Percentiles rank a stretch among this genome's conserved stretches.
phyloP scores from a whole-genome alignment of 192 early-diverging fungal species.

The Coemansia sp. region DNA sequence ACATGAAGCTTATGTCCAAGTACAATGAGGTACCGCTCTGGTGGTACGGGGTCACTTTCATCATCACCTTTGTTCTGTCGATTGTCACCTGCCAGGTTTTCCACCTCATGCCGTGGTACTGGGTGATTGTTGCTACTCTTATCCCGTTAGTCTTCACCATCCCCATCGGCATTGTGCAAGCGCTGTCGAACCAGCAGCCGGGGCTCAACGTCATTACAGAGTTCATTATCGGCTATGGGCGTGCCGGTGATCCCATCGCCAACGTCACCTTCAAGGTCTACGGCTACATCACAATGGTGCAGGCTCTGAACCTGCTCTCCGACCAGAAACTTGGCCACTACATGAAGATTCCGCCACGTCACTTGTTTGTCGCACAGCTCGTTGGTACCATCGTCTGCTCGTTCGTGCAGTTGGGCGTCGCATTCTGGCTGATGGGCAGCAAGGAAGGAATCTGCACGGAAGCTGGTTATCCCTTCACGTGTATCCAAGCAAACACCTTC shows the following conservation, averaged over 20 bases:
- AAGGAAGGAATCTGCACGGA: constrained; percentile 62
- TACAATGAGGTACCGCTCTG: constrained; percentile 79
- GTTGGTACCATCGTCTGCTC: constrained; percentile 71
- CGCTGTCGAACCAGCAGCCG: constrained; percentile 74
- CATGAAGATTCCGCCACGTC: constrained; percentile 80
- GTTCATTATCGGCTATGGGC: constrained; percentile 76
- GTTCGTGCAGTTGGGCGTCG: constrained; percentile 69
- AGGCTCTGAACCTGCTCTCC: constrained; percentile 67
- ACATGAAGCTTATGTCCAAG: constrained; percentile 70
- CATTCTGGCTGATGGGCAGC: constrained; percentile 66
- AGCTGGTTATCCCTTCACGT: constrained; percentile 66
- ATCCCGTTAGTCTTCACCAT: constrained; percentile 69
- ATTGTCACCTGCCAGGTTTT: constrained; percentile 53
- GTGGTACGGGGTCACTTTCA: constrained; percentile 61
- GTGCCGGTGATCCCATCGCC: constrained; percentile 78
- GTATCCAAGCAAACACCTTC: constrained; percentile 63
- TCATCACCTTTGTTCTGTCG: constrained; percentile 38
- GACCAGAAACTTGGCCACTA: constrained; percentile 82
- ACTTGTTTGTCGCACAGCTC: constrained; percentile 81
- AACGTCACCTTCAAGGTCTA: constrained; percentile 88
- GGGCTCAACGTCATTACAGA: constrained; percentile 85
- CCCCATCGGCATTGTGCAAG: constrained; percentile 81
- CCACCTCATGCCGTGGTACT: constrained; percentile 68
- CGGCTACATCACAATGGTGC: constrained; percentile 74
- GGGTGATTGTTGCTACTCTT: constrained; percentile 63